These are phyloP conservation scores for Salvia rosmarinus DNA, from an alignment of 257 asterid species.

Conservation along the genomic window DNA sequence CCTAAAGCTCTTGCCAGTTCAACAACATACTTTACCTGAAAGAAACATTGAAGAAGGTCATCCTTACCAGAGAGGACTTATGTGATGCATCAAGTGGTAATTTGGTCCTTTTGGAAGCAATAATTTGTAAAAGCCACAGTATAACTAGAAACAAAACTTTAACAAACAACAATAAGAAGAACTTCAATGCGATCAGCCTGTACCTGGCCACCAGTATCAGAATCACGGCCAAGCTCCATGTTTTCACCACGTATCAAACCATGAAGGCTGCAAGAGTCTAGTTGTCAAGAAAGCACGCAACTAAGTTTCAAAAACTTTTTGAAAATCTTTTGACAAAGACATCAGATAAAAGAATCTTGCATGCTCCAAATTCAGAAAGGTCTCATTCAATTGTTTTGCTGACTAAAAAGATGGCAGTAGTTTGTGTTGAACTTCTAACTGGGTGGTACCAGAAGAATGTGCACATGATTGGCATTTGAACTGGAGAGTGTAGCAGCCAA, in stretches of 20 bases:
- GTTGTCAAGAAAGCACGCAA: constrained; percentile 33
- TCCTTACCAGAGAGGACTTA: constrained; percentile 6
- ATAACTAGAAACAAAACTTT: not conserved
- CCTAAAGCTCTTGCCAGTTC: constrained; percentile 94
- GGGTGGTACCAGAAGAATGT: constrained; percentile 9
- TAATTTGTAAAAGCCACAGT: not conserved
- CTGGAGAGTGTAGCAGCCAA: constrained; percentile 2
- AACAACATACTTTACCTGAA: constrained; percentile 88
- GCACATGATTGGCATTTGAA: not conserved
- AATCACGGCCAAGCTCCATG: constrained; percentile 99
- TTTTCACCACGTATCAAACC: constrained; percentile 93
- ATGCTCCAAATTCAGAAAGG: constrained; percentile 6
- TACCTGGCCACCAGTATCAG: constrained; percentile 99
- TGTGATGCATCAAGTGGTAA: constrained; percentile 25
- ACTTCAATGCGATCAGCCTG: constrained; percentile 5
- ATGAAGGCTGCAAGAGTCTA: constrained; percentile 71
- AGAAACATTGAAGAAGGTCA: constrained; percentile 23
- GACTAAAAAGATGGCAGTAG: not conserved
- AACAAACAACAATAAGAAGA: constrained; percentile 3
- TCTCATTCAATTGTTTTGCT: constrained; percentile 4
- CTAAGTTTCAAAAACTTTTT: not conserved
- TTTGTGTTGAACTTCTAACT: constrained; percentile 1
- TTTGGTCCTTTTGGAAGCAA: not conserved
- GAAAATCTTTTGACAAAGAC: not conserved
- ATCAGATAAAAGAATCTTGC: constrained; percentile 12